Evolutionary conservation across 1,284 basidiomycete species (phyloP), one percentile per base, ranked within the genome.

Genomic region (Fomitopsis schrenkii): DNA sequence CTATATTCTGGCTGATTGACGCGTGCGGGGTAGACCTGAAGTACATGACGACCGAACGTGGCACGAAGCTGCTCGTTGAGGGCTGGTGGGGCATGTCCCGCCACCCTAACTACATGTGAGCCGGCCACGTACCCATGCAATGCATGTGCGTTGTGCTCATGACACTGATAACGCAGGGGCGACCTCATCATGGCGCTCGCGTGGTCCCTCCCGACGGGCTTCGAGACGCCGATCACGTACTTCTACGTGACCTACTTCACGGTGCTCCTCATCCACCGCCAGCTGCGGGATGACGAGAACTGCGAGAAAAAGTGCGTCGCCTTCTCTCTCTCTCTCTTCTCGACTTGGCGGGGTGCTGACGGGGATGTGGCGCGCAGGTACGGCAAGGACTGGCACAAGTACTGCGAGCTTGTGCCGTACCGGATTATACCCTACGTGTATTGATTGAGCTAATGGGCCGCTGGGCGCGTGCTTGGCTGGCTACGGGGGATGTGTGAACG

Each of bases 61-160:
- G 97, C 12, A 91, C 94, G 5, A 97, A 95, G 74, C 83, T 99
- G 41, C 80, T 99, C 50, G 97, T 89, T 22, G 93, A 92, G 10
- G 97, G 97, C 10, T 99, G 97, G 97, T 99, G 97, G 97, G 97
- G 96, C 17, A 76, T 84, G 45, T 97, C 92, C 1, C 85, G 94
- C 55, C 97, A 99, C 76, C 97, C 97, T 17, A 97, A 96, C 71
- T 96, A 96, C 75, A 74, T 95, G 90, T 91, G 68, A 70, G 91
- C 75, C 42, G 38, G 48, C 28, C 55, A 4, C 17, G 53, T 36
- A 8, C 52, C 40, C 15, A 48, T n/a, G 17, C 22, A 22, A 22
- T 22, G 22, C 45, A 30, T 36, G 10, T 57, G 30, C 56, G 35
- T 33, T 33, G 12, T 59, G 40, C 41, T 19, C 41, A 35, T 60